Evolutionary conservation across 768 basidiomycete species (phyloP), one percentile per base, ranked within the genome.

Genomic region (Tulasnella sp.): DNA sequence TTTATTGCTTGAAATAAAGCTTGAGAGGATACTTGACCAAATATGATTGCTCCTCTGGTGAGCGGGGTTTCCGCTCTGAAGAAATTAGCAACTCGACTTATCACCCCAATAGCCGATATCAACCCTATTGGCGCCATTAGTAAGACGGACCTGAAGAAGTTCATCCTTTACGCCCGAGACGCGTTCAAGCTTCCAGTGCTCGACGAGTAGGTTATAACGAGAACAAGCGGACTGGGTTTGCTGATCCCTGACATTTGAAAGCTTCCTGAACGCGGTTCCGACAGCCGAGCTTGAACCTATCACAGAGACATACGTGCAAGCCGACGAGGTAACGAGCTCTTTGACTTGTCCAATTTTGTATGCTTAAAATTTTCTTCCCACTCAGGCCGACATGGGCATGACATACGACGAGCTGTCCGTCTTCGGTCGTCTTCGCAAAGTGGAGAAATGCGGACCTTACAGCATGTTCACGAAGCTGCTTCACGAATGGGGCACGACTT

Each of bases 81-180:
- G 22, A n/a, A 37, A n/a, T 41, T 58, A 18, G 34, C 37, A 8
- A 6, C 34, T 58, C 11, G 54, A 48, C 46, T 77, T 28, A 28
- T 28, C n/a, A 28, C 85, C 40, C 37, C 9, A 22, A 82, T 85
- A 92, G 98, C 98, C 81, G 98, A 99, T 85, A 92, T 99, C 84
- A 99, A 99, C 85, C 98, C 98, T 3, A 99, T 99, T 81, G 98
- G 98, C 2, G 95, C 94, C 0, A 98, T 99, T 85, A 97, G 96
- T 85, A 99, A 99, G 87, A 96, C 96, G 0, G 98, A 99, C 86
- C 87, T 99, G 80, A 99, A 98, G 88, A 93, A 92, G 83, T 99
- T 99, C 85, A 98, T 99, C 82, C 92, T 92, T 0, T 96, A 93
- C 83, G 96, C 96, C 0, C 88, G 90, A 81, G 88, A 87, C 77